Base-by-base conservation (phyloP, 106 monocot genomes). In the Narthecium ossifragum region DNA sequence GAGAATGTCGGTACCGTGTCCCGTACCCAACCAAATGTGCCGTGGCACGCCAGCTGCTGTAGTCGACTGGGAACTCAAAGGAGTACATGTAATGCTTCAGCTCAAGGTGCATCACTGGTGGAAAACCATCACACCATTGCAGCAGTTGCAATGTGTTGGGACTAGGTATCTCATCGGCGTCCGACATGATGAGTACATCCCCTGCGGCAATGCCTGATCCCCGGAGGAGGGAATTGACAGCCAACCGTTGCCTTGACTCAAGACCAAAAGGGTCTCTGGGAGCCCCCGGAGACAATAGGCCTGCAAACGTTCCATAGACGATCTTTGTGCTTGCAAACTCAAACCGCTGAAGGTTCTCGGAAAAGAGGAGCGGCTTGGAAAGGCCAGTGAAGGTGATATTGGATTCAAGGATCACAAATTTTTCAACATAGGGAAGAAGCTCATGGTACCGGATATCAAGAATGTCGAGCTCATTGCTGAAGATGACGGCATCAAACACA, bases 401-500 rank as follows among this genome's bases (percentile, higher is more conserved):
- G 1, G 96, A 84, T 62, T 98, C 90, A 2, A 98, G 51, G 51
- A 98, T 75, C 46, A 98, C 33, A 59, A 98, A 87, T 40, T 61
- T 66, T 46, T 86, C 62, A 21, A 98, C 68, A 18, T 72, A 74
- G 8, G 90, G 90, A 22, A 81, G 62, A 53, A 96, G 80, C 56
- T 90, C 90, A n/a, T 47, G 72, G 48, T 75, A 80, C 6, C 90
- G 80, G 56, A 96, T 69, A 53, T 90, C 86, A 18, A 96, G 75
- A 10, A 96, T 57, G 65, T 98, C 96, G 4, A 98, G 73, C 66
- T 98, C 96, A 18, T 90, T 98, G 68, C 87, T 87, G 51, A 98
- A 90, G 61, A 98, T 75, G 26, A 90, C 63, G 13, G 90, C 86
- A 49, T 98, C 96, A n/a, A 84, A 91, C 13, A 98, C 65, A 9